Percentiles rank a stretch among this genome's conserved stretches.
These are phyloP conservation scores for Neopestalotiopsis rosae DNA, from an alignment of 2,329 filamentous ascomycete genomes.

Conservation along the genomic window DNA sequence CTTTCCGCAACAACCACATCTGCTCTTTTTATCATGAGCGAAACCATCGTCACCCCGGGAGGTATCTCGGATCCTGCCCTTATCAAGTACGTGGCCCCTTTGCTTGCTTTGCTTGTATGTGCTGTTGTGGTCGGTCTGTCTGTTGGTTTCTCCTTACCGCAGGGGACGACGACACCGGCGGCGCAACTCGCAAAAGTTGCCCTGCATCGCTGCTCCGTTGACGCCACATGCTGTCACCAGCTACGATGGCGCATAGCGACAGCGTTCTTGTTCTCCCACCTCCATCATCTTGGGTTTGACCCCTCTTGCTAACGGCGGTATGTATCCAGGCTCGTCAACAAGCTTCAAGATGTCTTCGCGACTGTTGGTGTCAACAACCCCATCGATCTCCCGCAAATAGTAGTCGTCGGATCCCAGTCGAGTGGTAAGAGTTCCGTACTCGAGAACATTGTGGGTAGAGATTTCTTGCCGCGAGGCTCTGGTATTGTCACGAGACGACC, in stretches of 20 bases:
- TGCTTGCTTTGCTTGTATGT: background rate
- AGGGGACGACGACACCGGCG: background rate
- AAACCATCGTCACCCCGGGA: conserved; percentile 49
- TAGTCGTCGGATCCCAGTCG: conserved; percentile 96
- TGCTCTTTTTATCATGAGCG: conserved; percentile 31
- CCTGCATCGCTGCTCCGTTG: conserved; percentile 12
- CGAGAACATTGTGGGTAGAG: conserved; percentile 97
- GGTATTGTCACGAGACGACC: conserved; percentile 97
- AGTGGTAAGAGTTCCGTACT: conserved; percentile 99
- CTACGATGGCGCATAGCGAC: background rate
- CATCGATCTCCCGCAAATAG: conserved; percentile 98
- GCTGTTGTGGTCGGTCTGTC: background rate
- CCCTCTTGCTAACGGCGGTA: conserved; percentile 31
- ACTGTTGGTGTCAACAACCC: conserved; percentile 99
- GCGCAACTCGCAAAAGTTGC: background rate
- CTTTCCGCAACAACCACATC: conserved; percentile 3
- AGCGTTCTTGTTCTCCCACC: background rate
- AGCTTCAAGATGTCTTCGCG: conserved; percentile 98
- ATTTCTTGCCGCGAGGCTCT: conserved; percentile 96
- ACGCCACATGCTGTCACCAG: conserved; percentile 26
- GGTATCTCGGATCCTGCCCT: conserved; percentile 71
- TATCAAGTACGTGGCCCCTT: conserved; percentile 59
- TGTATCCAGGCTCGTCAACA: conserved; percentile 81
- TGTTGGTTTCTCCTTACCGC: background rate
- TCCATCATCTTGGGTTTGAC: background rate